phyloP scores from a whole-genome alignment of 2,329 filamentous ascomycete genomes.

The Penicillium sp. region DNA sequence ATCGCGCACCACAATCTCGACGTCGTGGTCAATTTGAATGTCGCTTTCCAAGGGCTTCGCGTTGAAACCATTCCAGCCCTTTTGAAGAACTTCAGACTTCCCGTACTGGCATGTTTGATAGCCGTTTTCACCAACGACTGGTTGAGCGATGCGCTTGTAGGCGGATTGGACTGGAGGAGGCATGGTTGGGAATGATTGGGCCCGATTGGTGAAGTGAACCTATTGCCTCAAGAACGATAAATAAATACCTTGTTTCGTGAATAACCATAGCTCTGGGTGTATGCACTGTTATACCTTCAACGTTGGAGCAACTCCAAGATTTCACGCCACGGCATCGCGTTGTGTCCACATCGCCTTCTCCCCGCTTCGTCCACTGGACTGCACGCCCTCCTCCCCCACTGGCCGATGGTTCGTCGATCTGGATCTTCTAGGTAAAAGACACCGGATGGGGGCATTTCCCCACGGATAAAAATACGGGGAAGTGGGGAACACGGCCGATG shows the following conservation, averaged over 20 bases:
- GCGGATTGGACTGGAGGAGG: slow-evolving; percentile 37
- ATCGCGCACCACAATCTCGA: slow-evolving; percentile 50
- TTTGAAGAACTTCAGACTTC: slow-evolving; percentile 44
- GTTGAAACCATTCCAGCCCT: slow-evolving; percentile 45
- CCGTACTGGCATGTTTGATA: slow-evolving; percentile 47
- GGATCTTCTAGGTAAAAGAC: too few relatives aligned
- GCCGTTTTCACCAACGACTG: slow-evolving; percentile 45
- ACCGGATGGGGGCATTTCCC: too few relatives aligned
- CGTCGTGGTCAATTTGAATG: slow-evolving; percentile 51
- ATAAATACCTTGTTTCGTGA: not conserved
- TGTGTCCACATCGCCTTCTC: not conserved
- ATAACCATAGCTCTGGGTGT: not conserved
- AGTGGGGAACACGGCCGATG: not conserved
- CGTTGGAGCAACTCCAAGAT: too few relatives aligned
- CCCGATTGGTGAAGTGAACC: not conserved
- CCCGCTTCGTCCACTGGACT: not conserved
- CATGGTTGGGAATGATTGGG: slow-evolving; percentile 25
- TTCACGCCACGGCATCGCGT: not conserved
- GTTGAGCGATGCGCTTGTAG: slow-evolving; percentile 27
- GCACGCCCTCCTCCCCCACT: not conserved
- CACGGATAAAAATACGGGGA: not conserved
- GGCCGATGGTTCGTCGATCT: not conserved
- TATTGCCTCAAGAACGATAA: not conserved
- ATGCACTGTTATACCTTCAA: not conserved
- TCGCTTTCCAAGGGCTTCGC: slow-evolving; percentile 41